Percentiles rank a stretch among this genome's conserved stretches.
These are phyloP conservation scores for Talaromyces stipitatus DNA, from an alignment of 495 filamentous ascomycete species.

Conservation along the genomic window DNA sequence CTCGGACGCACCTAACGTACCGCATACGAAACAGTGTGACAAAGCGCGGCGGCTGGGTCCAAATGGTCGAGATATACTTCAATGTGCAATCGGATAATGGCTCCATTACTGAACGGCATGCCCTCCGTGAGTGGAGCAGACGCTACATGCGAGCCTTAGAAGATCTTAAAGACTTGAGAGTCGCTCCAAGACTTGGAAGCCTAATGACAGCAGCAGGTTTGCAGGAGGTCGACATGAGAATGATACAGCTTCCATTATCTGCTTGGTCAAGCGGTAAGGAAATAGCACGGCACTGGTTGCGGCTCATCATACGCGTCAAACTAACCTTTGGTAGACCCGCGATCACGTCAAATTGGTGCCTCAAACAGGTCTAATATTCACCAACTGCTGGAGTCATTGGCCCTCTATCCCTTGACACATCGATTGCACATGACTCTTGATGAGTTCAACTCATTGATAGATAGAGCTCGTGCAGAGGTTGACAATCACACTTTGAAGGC, in stretches of 20 bases:
- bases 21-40: constrained; percentile 34
- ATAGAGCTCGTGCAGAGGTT: constrained; percentile 59
- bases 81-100: constrained; percentile 90
- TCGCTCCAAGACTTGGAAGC: constrained; percentile 52
- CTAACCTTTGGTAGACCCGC: constrained; percentile 37
- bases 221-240: constrained; percentile 58
- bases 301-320: neutral
- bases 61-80: constrained; percentile 84
- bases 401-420: constrained; percentile 55
- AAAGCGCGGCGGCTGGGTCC: constrained; percentile 75
- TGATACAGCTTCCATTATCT: constrained; percentile 68
- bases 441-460: constrained; percentile 57
- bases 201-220: constrained; percentile 65
- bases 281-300: neutral
- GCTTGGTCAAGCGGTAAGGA: constrained; percentile 64
- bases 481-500: constrained; percentile 57
- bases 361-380: constrained; percentile 55
- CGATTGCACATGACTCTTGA: constrained; percentile 51
- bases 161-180: constrained; percentile 62
- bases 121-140: constrained; percentile 66
- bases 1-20: constrained; percentile 1
- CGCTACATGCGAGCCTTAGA: constrained; percentile 59
- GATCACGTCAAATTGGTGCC: constrained; percentile 54
- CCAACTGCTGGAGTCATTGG: constrained; percentile 52
- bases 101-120: constrained; percentile 61